These are phyloP conservation scores for Monosporascus sp. DNA, from an alignment of 2,329 filamentous ascomycete genomes.

Conservation along the genomic window DNA sequence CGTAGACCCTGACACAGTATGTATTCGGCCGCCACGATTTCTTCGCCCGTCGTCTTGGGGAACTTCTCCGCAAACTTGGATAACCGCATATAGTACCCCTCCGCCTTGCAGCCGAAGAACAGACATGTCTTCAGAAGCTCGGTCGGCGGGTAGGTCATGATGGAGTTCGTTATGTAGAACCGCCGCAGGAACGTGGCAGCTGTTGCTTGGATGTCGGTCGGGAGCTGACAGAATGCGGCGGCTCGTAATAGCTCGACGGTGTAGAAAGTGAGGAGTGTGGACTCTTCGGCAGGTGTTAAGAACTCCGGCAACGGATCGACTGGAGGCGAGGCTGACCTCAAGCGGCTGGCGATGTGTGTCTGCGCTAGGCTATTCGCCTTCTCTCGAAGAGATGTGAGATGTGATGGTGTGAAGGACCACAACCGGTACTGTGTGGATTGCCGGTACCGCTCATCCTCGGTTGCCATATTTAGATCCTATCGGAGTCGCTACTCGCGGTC, in stretches of 20 bases:
- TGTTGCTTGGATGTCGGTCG: constrained; percentile 59
- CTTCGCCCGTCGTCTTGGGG: constrained; percentile 67
- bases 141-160: constrained; percentile 93
- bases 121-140: constrained; percentile 85
- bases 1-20: constrained; percentile 85
- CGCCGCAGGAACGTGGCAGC: constrained; percentile 86
- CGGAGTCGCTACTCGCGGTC: too few relatives aligned
- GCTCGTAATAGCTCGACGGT: constrained; percentile 54
- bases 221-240: constrained; percentile 47
- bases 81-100: constrained; percentile 70
- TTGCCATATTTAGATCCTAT: constrained; percentile 49
- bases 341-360: constrained; percentile 52
- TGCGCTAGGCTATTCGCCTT: constrained; percentile 75
- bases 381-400: constrained; percentile 65
- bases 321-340: constrained; percentile 49
- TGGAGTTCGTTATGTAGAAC: constrained; percentile 92
- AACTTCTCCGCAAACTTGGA: constrained; percentile 65
- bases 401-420: constrained; percentile 82
- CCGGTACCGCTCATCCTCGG: constrained; percentile 87
- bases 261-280: constrained; percentile 76
- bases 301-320: constrained; percentile 62
- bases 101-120: constrained; percentile 90
- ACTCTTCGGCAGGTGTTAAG: constrained; percentile 78
- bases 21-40: constrained; percentile 88
- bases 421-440: constrained; percentile 84